Conservation (phyloP, 495 filamentous ascomycete genomes). For the Chaetomium fimeti region DNA sequence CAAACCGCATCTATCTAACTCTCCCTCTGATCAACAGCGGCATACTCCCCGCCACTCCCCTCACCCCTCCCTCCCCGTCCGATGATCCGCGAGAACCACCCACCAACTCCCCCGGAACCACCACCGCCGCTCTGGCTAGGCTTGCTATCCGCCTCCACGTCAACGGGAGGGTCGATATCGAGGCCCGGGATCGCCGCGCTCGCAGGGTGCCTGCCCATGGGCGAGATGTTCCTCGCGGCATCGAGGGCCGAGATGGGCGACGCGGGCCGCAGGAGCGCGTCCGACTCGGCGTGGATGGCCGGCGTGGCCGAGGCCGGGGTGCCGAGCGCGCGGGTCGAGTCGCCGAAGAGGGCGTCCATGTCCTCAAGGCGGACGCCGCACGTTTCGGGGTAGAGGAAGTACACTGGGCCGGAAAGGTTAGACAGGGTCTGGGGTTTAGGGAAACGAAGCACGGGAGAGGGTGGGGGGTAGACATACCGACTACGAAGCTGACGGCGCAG, state of each 20-base stretch:
- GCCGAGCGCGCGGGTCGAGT: constrained; percentile 72
- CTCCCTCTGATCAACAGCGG: constrained; percentile 44
- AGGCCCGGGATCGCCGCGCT: constrained; percentile 39
- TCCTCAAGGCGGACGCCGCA: constrained; percentile 93
- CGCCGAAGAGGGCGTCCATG: constrained; percentile 89
- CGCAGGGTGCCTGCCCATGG: constrained; percentile 25
- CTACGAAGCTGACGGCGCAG: constrained; percentile 91
- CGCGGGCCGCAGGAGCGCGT: constrained; percentile 65
- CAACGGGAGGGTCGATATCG: constrained; percentile 41
- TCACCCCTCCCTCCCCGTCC: constrained; percentile 34
- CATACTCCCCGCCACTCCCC: constrained; percentile 41
- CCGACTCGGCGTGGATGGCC: constrained; percentile 59
- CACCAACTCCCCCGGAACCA: constrained; percentile 40
- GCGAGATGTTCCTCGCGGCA: constrained; percentile 32
- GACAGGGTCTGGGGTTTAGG: not conserved
- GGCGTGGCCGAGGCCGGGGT: constrained; percentile 55
- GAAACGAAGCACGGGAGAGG: not conserved
- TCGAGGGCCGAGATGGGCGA: constrained; percentile 81
- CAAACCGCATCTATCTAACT: constrained; percentile 34
- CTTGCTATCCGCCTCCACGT: constrained; percentile 33
- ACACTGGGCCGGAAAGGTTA: constrained; percentile 59
- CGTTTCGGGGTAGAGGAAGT: constrained; percentile 95
- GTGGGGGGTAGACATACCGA: constrained; percentile 65
- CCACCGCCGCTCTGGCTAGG: constrained; percentile 27
- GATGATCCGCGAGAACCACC: constrained; percentile 51